Evolutionary conservation across 257 asterid genomes (phyloP).

Genomic region (Lavandula angustifolia): DNA sequence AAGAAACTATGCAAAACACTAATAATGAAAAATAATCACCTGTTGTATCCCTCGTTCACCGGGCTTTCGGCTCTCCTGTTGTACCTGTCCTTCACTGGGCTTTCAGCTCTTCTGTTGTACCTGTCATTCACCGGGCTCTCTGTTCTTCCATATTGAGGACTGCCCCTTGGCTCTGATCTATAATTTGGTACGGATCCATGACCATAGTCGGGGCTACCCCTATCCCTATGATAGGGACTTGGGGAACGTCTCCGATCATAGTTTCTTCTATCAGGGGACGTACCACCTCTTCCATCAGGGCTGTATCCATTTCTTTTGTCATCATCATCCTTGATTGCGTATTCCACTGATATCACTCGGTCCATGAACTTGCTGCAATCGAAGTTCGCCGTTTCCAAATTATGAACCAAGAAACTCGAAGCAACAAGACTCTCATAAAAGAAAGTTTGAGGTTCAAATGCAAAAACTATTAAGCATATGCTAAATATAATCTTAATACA

Average conservation of each 20-base stretch:
- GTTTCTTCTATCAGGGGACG: slow-evolving; percentile 58
- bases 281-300: slow-evolving; percentile 78
- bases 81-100: slow-evolving; percentile 46
- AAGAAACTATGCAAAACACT: neutral
- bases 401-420: neutral
- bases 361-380: slow-evolving; percentile 79
- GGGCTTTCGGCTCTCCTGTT: slow-evolving; percentile 59
- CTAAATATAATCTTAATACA: neutral
- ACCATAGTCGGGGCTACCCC: slow-evolving; percentile 95
- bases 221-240: slow-evolving; percentile 73
- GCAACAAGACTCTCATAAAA: neutral
- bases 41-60: slow-evolving; percentile 52
- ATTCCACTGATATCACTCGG: slow-evolving; percentile 80
- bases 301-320: slow-evolving; percentile 67
- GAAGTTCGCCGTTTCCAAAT: slow-evolving; percentile 14
- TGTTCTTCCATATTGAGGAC: slow-evolving; percentile 63
- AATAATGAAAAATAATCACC: slow-evolving; percentile 37
- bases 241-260: slow-evolving; percentile 73
- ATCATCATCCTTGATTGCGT: slow-evolving; percentile 74
- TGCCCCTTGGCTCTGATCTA: slow-evolving; percentile 56
- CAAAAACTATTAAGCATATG: neutral
- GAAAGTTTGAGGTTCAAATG: neutral
- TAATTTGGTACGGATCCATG: slow-evolving; percentile 68
- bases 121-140: slow-evolving; percentile 60
- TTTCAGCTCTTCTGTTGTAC: slow-evolving; percentile 63